Evolutionary conservation across 2,329 filamentous ascomycete genomes (phyloP), one percentile per base, ranked within the genome.

Genomic region (Venturiaceae sp.): DNA sequence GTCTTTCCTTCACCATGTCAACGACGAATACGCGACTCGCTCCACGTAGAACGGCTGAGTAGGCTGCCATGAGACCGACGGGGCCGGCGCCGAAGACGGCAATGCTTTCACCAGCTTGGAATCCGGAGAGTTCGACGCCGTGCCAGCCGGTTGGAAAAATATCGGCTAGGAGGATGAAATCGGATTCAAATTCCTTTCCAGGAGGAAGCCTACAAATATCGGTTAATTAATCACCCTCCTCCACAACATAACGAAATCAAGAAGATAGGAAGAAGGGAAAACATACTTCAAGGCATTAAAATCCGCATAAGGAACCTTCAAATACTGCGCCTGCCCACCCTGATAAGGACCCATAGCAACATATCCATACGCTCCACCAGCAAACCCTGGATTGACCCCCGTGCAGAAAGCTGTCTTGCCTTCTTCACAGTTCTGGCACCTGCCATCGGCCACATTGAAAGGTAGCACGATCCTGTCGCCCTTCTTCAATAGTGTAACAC

Each of bases 11-110:
- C 0, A 86, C 82, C 28, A 80, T 79, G 62, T 87, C 85, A 4
- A 87, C 81, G 0, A 84, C 81, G 57, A 76, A 87, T 0, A 87
- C 80, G 14, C 74, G 77, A 8, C 78, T 81, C 1, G 83, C 84
- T 2, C 84, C 84, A 0, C 83, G 77, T 2, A 87, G 68, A 0
- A 80, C 68, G 0, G 80, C 84, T 0, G 78, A 83, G 67, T 86
- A 86, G 3, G 84, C 84, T 3, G 83, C 82, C 79, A 87, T 85
- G 4, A 96, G 78, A 3, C 92, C 92, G 2, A 97, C 89, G 0
- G 77, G 76, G 0, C 77, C 77, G 3, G 74, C 74, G 7, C 77
- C 77, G 57, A 78, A 78, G 1, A 79, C 74, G 1, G 78, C 74
- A 0, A 79, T 74, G 5, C 66, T 72, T 60, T 76, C 71, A 0